A percentile compares a stretch with the other conserved stretches of the same genome.
Evolutionary conservation across 2,329 filamentous ascomycete species (phyloP).

Genomic region (Xylaria digitata): DNA sequence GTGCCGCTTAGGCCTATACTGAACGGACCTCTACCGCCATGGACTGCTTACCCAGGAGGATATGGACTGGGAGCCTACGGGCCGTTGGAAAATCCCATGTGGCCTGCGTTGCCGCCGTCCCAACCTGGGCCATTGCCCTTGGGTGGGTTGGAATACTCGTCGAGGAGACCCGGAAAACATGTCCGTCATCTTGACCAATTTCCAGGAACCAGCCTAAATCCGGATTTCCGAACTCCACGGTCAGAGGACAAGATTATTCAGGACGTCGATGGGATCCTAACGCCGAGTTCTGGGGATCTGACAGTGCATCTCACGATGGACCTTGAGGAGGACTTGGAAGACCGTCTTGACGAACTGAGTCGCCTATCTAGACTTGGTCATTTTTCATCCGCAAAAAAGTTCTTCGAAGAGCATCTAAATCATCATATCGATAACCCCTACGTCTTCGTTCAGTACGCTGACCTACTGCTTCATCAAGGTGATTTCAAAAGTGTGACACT

Average conservation of each 20-base stretch:
- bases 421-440: constrained; percentile 43
- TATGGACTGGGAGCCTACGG: constrained; percentile 15
- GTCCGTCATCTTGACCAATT: constrained; percentile 20
- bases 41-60: constrained; percentile 21
- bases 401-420: constrained; percentile 42
- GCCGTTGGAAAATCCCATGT: constrained; percentile 3
- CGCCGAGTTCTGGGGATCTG: constrained; percentile 36
- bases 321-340: constrained; percentile 43
- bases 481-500: constrained; percentile 42
- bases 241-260: constrained; percentile 20
- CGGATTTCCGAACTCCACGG: background rate
- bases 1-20: constrained; percentile 18
- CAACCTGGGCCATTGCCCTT: constrained; percentile 12
- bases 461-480: constrained; percentile 46
- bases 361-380: constrained; percentile 45
- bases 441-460: constrained; percentile 46
- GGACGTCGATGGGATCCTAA: constrained; percentile 36
- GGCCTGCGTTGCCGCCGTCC: constrained; percentile 19
- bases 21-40: constrained; percentile 17
- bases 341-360: constrained; percentile 44
- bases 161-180: constrained; percentile 16
- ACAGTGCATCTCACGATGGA: constrained; percentile 43
- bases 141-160: background rate
- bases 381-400: constrained; percentile 40
- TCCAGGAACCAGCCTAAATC: background rate